Conservation (phyloP, 345 rosid genomes). For the Nephelium lappaceum region DNA sequence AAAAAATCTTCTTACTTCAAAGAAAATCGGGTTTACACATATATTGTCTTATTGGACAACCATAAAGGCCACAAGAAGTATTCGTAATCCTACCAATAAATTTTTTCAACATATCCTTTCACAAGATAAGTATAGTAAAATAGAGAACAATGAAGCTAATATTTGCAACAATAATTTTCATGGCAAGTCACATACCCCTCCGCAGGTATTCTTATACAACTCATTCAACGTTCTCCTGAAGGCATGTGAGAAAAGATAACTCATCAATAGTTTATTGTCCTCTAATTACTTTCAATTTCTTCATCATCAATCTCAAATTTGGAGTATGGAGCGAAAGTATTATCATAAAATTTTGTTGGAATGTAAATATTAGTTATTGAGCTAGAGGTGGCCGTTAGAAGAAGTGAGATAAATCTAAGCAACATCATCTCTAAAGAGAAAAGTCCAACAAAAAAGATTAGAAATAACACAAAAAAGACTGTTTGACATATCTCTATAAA, state of each 20-base stretch:
- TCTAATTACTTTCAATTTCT: constrained; percentile 44
- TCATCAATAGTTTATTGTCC: constrained; percentile 51
- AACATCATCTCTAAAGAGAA: no score
- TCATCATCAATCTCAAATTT: constrained; percentile 58
- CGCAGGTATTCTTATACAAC: constrained; percentile 57
- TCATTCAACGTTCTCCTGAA: constrained; percentile 60
- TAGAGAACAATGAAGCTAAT: constrained; percentile 9
- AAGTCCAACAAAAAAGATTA: constrained; percentile 5
- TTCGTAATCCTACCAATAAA: neutral
- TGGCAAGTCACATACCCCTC: constrained; percentile 52
- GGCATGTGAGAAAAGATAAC: constrained; percentile 35
- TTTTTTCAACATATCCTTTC: neutral
- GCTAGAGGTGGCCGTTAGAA: constrained; percentile 82
- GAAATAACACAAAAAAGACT: constrained; percentile 1
- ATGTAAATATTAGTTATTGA: constrained; percentile 81
- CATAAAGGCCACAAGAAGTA: neutral
- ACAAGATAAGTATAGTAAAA: neutral
- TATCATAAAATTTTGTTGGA: constrained; percentile 75
- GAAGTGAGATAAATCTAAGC: constrained; percentile 92
- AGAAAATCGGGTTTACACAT: no score
- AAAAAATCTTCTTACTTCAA: no score
- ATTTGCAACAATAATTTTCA: neutral
- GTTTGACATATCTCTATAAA: neutral
- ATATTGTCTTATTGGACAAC: neutral
- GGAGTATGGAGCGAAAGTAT: constrained; percentile 77